Conservation (phyloP, 176 grass and related monocot species). For the Zoysia japonica region DNA sequence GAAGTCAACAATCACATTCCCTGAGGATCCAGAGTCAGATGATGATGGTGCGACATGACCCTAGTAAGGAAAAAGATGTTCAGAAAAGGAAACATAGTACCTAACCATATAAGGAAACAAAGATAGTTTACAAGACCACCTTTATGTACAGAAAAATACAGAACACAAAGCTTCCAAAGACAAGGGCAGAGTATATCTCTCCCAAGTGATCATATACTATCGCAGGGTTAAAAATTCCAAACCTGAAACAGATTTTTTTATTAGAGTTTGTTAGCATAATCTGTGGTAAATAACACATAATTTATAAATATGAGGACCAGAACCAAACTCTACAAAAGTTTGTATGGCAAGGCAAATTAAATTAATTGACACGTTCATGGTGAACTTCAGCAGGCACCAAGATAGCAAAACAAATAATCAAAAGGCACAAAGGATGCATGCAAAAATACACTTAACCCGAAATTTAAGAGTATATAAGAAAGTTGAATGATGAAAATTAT, state of each 20-base stretch:
- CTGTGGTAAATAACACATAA: conserved; percentile 1
- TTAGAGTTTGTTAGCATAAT: conserved; percentile 26
- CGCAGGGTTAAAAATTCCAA: conserved; percentile 81
- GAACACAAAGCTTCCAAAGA: conserved; percentile 93
- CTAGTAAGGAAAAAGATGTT: conserved; percentile 37
- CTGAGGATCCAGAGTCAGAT: conserved; percentile 92
- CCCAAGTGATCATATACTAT: conserved; percentile 95
- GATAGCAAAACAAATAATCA: background rate
- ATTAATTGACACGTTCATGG: background rate
- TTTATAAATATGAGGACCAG: background rate
- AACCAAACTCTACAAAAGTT: background rate
- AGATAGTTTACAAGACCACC: conserved; percentile 38
- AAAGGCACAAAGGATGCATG: background rate
- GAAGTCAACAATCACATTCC: conserved; percentile 92
- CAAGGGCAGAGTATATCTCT: conserved; percentile 88
- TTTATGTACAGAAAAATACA: conserved; percentile 93
- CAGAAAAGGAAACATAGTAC: conserved; percentile 15
- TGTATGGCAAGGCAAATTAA: background rate
- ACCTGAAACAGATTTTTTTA: conserved; percentile 46
- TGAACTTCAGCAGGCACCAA: background rate
- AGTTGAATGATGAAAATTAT: background rate
- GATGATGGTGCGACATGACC: conserved; percentile 95
- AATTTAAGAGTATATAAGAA: background rate
- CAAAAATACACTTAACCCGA: background rate
- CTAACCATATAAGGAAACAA: conserved; percentile 14